A percentile compares a stretch with the other conserved stretches of the same genome.
Conservation (phyloP, 2,329 filamentous ascomycete genomes). For the Fusarium sublunatum region DNA sequence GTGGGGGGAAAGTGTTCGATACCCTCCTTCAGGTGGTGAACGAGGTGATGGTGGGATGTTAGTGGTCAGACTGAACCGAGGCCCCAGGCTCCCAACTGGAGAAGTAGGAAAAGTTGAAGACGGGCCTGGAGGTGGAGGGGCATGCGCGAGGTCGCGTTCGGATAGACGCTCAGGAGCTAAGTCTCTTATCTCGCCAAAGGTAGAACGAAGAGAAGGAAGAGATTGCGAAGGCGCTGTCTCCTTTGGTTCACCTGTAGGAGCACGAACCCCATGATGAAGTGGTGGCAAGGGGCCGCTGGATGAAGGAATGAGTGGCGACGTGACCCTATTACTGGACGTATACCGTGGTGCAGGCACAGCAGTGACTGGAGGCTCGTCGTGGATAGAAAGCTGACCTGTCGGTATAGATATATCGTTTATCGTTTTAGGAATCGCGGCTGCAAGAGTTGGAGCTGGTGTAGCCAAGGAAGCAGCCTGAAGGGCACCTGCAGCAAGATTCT, state of each 20-base stretch:
- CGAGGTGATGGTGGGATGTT: constrained; percentile 58
- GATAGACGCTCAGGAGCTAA: constrained; percentile 48
- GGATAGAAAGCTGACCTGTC: constrained; percentile 50
- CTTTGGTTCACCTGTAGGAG: constrained; percentile 51
- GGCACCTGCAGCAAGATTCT: constrained; percentile 50
- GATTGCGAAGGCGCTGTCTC: constrained; percentile 53
- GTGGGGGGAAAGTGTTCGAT: constrained; percentile 61
- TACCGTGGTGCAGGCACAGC: constrained; percentile 19
- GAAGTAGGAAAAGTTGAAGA: constrained; percentile 49
- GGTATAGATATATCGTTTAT: constrained; percentile 47
- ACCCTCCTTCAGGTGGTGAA: constrained; percentile 60
- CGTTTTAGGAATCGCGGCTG: constrained; percentile 33
- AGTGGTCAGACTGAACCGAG: constrained; percentile 48
- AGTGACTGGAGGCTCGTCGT: constrained; percentile 46
- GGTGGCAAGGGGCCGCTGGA: constrained; percentile 51
- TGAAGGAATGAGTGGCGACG: constrained; percentile 41
- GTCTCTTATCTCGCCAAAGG: constrained; percentile 51
- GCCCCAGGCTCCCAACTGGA: constrained; percentile 45
- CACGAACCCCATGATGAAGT: constrained; percentile 53
- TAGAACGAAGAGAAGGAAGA: constrained; percentile 55
- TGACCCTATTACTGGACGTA: constrained; percentile 20
- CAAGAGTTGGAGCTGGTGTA: constrained; percentile 16
- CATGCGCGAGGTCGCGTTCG: constrained; percentile 48
- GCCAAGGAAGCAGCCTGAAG: constrained; percentile 44
- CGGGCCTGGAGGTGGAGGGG: constrained; percentile 42